Evolutionary conservation across 1,284 basidiomycete genomes (phyloP).

Genomic region (Amylostereum chailletii): DNA sequence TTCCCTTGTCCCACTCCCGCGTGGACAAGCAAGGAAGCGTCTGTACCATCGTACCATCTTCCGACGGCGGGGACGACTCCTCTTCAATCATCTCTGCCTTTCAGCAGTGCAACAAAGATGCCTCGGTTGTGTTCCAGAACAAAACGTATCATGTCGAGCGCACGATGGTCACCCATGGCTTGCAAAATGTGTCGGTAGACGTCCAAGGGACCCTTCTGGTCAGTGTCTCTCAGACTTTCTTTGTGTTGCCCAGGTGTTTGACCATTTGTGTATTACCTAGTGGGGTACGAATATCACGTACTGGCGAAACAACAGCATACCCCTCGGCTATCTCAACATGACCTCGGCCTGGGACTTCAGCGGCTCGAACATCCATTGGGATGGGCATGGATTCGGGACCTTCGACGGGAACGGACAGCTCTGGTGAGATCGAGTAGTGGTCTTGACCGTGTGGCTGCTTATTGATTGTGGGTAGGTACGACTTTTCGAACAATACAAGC

Average conservation of each 20-base stretch:
- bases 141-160: slow-evolving; percentile 22
- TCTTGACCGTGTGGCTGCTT: not conserved
- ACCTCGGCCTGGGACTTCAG: slow-evolving; percentile 24
- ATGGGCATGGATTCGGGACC: slow-evolving; percentile 22
- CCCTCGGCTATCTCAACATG: slow-evolving; percentile 21
- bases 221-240: slow-evolving; percentile 1
- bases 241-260: not conserved
- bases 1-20: too few relatives aligned
- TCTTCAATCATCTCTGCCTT: slow-evolving; percentile 22
- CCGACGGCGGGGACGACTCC: slow-evolving; percentile 21
- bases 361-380: slow-evolving; percentile 18
- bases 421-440: slow-evolving; percentile 15
- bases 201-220: slow-evolving; percentile 23
- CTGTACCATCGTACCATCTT: slow-evolving; percentile 17
- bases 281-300: slow-evolving; percentile 24
- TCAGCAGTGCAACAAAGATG: slow-evolving; percentile 16
- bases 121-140: slow-evolving; percentile 17
- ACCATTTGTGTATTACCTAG: slow-evolving; percentile 6
- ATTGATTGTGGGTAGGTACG: slow-evolving; percentile 16
- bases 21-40: slow-evolving; percentile 3
- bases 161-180: slow-evolving; percentile 22
- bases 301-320: slow-evolving; percentile 21
- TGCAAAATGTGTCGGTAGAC: slow-evolving; percentile 20
- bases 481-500: slow-evolving; percentile 21
- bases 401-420: slow-evolving; percentile 26